phyloP scores from a whole-genome alignment of 2,329 filamentous ascomycete species.

The Thelonectria rubi region DNA sequence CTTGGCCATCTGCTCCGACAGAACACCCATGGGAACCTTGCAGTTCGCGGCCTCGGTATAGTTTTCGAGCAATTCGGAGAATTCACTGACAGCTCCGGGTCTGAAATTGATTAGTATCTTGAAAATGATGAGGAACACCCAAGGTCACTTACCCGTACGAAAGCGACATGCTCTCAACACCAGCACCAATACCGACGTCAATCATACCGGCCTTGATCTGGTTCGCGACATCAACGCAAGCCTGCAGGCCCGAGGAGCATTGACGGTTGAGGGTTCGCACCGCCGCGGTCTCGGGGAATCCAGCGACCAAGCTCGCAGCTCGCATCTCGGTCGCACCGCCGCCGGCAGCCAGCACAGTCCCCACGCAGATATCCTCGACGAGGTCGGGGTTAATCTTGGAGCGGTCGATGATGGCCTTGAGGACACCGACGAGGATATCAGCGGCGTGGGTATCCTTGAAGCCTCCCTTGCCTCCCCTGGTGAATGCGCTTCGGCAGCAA shows the following conservation, averaged over 20 bases:
- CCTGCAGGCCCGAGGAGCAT: conserved; percentile 92
- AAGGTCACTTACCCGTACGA: conserved; percentile 79
- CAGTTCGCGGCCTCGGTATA: conserved; percentile 89
- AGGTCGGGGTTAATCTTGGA: conserved; percentile 88
- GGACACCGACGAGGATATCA: conserved; percentile 84
- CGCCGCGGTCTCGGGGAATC: conserved; percentile 86
- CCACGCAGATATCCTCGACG: conserved; percentile 93
- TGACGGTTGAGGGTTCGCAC: conserved; percentile 91
- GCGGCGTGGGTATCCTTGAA: conserved; percentile 94
- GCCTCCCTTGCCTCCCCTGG: conserved; percentile 89
- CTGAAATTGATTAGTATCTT: conserved; percentile 50
- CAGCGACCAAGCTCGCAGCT: conserved; percentile 87
- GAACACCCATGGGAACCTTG: conserved; percentile 95
- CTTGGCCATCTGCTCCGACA: conserved; percentile 95
- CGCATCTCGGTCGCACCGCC: conserved; percentile 97
- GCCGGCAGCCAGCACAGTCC: conserved; percentile 89
- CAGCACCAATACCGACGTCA: conserved; percentile 91
- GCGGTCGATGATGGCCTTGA: conserved; percentile 82
- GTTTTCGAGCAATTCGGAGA: conserved; percentile 86
- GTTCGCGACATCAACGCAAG: conserved; percentile 93
- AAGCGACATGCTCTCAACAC: conserved; percentile 94
- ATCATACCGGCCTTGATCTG: conserved; percentile 93
- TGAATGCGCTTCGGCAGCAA: conserved; percentile 89
- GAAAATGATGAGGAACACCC: neutral
- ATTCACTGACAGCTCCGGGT: conserved; percentile 87